Conservation (phyloP, 2,329 filamentous ascomycete genomes). For the Aspergillus ochraceoroseus region DNA sequence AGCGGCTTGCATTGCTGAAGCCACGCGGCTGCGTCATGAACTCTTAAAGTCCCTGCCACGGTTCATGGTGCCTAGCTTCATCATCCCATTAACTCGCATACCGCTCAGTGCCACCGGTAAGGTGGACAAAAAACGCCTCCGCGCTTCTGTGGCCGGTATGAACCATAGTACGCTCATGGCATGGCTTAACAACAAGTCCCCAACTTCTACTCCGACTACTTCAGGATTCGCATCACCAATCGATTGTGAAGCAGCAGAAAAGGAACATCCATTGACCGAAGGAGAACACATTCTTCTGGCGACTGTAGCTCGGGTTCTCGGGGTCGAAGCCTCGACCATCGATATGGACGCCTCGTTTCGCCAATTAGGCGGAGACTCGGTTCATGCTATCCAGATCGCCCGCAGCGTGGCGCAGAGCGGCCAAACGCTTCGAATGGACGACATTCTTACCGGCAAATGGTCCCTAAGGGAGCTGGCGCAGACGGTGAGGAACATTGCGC, state of each 20-base stretch:
- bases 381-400: not conserved
- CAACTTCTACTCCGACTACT: too few relatives aligned
- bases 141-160: too few relatives aligned
- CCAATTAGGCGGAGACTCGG: not conserved
- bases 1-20: not conserved
- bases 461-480: too few relatives aligned
- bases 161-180: not conserved
- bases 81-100: not conserved
- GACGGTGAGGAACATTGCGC: too few relatives aligned
- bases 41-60: not conserved
- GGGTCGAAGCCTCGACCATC: not conserved
- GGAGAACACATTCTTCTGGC: not conserved
- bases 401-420: too few relatives aligned
- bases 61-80: not conserved
- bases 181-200: not conserved
- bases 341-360: not conserved
- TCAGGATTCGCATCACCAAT: too few relatives aligned
- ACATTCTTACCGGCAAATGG: too few relatives aligned
- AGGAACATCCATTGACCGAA: not conserved
- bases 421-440: too few relatives aligned
- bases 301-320: not conserved
- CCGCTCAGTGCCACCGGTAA: not conserved
- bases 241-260: too few relatives aligned
- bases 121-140: not conserved
- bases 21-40: not conserved